phyloP scores from a whole-genome alignment of 805 yeast genomes.

The Candida ulmi region DNA sequence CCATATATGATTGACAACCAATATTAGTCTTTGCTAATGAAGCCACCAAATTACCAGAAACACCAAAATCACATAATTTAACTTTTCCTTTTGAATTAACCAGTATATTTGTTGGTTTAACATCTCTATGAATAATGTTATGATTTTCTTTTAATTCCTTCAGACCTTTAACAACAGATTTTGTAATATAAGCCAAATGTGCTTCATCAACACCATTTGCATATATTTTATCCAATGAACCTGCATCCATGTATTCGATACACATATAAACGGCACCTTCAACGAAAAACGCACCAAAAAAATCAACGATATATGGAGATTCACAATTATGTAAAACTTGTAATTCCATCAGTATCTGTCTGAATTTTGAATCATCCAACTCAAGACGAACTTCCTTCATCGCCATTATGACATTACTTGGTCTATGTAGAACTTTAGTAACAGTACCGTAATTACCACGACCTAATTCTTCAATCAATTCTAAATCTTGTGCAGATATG shows the following conservation, averaged over 20 bases:
- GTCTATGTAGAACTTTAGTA: slow-evolving; percentile 86
- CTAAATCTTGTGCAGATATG: slow-evolving; percentile 79
- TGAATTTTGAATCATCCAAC: slow-evolving; percentile 86
- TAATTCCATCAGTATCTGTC: slow-evolving; percentile 93
- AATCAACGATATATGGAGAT: slow-evolving; percentile 89
- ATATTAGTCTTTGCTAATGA: slow-evolving; percentile 92
- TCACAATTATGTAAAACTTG: slow-evolving; percentile 90
- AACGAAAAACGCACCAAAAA: slow-evolving; percentile 94
- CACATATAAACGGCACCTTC: slow-evolving; percentile 99
- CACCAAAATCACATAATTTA: slow-evolving; percentile 94
- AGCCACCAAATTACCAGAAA: slow-evolving; percentile 90
- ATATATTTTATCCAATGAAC: slow-evolving; percentile 84
- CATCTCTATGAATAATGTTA: slow-evolving; percentile 93
- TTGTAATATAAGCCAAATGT: slow-evolving; percentile 73
- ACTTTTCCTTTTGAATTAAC: slow-evolving; percentile 81
- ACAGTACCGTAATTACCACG: slow-evolving; percentile 97
- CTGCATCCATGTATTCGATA: slow-evolving; percentile 97
- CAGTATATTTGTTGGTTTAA: slow-evolving; percentile 90
- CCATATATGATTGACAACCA: slow-evolving; percentile 98
- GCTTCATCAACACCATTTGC: slow-evolving; percentile 71
- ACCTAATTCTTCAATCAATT: slow-evolving; percentile 83
- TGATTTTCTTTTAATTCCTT: slow-evolving; percentile 82
- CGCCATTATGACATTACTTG: slow-evolving; percentile 90
- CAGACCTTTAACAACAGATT: slow-evolving; percentile 74
- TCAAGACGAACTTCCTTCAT: slow-evolving; percentile 95